Evolutionary conservation across 169 alveolate species (phyloP).

Genomic region (Theileria annulata): DNA sequence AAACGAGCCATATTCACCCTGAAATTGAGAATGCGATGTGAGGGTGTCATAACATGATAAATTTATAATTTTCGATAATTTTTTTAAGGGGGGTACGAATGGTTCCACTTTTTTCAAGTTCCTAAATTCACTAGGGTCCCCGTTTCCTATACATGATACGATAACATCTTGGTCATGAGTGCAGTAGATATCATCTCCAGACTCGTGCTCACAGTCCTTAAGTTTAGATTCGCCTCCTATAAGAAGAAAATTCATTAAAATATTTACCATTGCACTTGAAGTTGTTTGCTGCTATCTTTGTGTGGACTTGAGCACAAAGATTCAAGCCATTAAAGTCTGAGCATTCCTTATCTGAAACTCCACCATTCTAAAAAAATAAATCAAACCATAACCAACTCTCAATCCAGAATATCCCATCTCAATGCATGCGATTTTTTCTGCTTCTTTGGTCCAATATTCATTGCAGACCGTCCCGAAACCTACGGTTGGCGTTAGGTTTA

Average conservation of each 20-base stretch:
- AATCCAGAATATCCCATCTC: slow-evolving; percentile 80
- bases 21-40: slow-evolving; percentile 65
- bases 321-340: slow-evolving; percentile 81
- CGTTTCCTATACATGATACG: slow-evolving; percentile 73
- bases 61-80: slow-evolving; percentile 63
- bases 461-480: slow-evolving; percentile 83
- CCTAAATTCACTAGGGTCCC: slow-evolving; percentile 67
- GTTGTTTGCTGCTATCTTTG: slow-evolving; percentile 80
- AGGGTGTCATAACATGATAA: slow-evolving; percentile 74
- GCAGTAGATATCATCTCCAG: slow-evolving; percentile 62
- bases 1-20: slow-evolving; percentile 59
- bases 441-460: slow-evolving; percentile 80
- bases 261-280: slow-evolving; percentile 79
- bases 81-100: slow-evolving; percentile 64
- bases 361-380: slow-evolving; percentile 76
- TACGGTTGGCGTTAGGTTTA: slow-evolving; percentile 43
- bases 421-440: slow-evolving; percentile 82
- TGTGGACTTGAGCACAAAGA: slow-evolving; percentile 81
- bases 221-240: slow-evolving; percentile 49
- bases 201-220: slow-evolving; percentile 56
- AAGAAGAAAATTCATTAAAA: not conserved
- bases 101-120: slow-evolving; percentile 47
- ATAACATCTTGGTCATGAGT: slow-evolving; percentile 77
- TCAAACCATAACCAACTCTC: not conserved
- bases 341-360: slow-evolving; percentile 82